phyloP scores from a whole-genome alignment of 768 basidiomycete genomes.

The Phlegmacium glaucopus region DNA sequence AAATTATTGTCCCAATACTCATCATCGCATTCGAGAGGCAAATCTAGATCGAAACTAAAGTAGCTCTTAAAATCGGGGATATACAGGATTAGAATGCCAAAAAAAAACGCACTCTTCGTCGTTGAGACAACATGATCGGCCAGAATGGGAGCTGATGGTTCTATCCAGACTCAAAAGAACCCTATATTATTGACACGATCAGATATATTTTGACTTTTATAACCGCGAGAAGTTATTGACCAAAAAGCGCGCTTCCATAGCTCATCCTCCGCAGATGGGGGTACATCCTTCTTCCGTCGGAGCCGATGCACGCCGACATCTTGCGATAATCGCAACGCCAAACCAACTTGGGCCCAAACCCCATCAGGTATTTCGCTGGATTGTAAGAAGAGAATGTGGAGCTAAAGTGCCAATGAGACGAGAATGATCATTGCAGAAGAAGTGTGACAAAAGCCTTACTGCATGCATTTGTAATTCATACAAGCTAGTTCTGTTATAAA shows the following conservation, averaged over 20 bases:
- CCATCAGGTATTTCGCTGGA: slow-evolving; percentile 48
- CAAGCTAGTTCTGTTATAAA: slow-evolving; percentile 57
- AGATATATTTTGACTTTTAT: neutral
- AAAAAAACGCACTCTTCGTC: slow-evolving; percentile 62
- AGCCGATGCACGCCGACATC: slow-evolving; percentile 70
- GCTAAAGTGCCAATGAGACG: slow-evolving; percentile 25
- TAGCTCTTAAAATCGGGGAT: neutral
- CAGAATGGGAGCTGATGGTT: slow-evolving; percentile 45
- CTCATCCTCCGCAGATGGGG: slow-evolving; percentile 56
- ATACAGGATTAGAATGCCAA: neutral
- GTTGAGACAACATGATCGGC: slow-evolving; percentile 69
- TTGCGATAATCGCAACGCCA: slow-evolving; percentile 69
- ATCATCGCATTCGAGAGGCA: slow-evolving; percentile 60
- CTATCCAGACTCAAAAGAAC: slow-evolving; percentile 48
- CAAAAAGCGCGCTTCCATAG: slow-evolving; percentile 73
- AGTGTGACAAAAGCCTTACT: slow-evolving; percentile 32
- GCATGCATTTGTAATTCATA: slow-evolving; percentile 71
- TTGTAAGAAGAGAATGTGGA: slow-evolving; percentile 45
- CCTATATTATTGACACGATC: slow-evolving; percentile 27
- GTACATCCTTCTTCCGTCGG: slow-evolving; percentile 24
- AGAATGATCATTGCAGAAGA: neutral
- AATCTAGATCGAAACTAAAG: slow-evolving; percentile 66
- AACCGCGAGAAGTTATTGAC: slow-evolving; percentile 20
- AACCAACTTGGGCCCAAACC: slow-evolving; percentile 60
- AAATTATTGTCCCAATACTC: slow-evolving; percentile 71